Conservation (phyloP, 139 green algal species). For the Mesostigma viride region DNA sequence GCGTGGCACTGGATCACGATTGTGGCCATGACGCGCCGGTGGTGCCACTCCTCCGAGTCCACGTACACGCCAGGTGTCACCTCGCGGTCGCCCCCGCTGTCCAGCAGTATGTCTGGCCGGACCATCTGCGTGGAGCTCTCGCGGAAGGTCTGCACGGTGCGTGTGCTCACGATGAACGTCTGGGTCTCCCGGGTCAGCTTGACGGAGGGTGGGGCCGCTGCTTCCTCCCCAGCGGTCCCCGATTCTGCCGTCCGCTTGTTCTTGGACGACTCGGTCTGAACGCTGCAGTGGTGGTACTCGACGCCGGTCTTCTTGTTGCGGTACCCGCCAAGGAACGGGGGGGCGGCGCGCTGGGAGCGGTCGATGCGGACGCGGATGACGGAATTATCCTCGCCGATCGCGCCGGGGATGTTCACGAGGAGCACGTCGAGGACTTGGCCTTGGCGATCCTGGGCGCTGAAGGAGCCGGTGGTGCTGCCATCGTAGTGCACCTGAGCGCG, state of each 20-base stretch:
- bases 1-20: conserved; percentile 52
- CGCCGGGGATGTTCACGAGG: too few species aligned
- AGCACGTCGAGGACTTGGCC: too few species aligned
- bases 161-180: conserved; percentile 37
- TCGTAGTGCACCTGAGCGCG: too few species aligned
- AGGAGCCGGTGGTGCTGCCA: too few species aligned
- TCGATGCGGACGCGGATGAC: too few species aligned
- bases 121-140: conserved; percentile 64
- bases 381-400: too few species aligned
- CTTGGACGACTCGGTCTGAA: conserved; percentile 42
- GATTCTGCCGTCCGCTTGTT: conserved; percentile 31
- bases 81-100: conserved; percentile 41
- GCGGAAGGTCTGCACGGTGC: conserved; percentile 40
- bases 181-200: conserved; percentile 54
- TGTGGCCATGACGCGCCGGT: conserved; percentile 27
- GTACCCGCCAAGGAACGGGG: conserved; percentile 49
- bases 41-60: conserved; percentile 41
- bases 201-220: too few species aligned
- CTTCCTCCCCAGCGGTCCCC: too few species aligned
- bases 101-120: conserved; percentile 47
- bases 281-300: conserved; percentile 58
- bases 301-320: conserved; percentile 44
- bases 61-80: conserved; percentile 41
- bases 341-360: too few species aligned
- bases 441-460: too few species aligned